These are phyloP conservation scores for Fraxinus americana DNA, from an alignment of 257 asterid genomes.

Conservation along the genomic window DNA sequence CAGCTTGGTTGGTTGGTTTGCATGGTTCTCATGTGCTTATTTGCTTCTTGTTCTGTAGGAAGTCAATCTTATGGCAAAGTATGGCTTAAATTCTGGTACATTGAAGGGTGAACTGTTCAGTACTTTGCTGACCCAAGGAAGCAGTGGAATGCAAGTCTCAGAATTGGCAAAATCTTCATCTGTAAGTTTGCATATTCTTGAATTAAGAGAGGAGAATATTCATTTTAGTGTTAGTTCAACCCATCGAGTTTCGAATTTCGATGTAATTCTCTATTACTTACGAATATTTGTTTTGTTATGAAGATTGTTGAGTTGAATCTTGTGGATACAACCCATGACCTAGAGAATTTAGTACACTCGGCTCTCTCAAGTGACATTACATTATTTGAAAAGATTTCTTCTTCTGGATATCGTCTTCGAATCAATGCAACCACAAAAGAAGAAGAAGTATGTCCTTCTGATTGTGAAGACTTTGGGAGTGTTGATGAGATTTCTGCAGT, in stretches of 20 bases:
- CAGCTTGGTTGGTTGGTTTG: neutral
- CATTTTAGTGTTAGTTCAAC: conserved; percentile 7
- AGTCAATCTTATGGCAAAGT: conserved; percentile 71
- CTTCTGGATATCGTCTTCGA: conserved; percentile 83
- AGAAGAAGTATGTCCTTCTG: conserved; percentile 58
- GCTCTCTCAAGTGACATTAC: conserved; percentile 84
- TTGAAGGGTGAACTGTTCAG: conserved; percentile 84
- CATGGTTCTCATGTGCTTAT: neutral
- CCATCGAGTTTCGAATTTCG: conserved; percentile 16
- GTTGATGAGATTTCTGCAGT: conserved; percentile 75
- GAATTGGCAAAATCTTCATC: conserved; percentile 74
- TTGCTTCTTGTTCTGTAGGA: conserved; percentile 56
- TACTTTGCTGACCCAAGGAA: conserved; percentile 69
- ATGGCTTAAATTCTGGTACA: conserved; percentile 78
- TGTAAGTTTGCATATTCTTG: conserved; percentile 52
- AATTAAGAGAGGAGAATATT: conserved; percentile 12
- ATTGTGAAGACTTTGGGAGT: conserved; percentile 68
- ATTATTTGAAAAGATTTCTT: conserved; percentile 89
- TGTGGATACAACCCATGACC: conserved; percentile 46
- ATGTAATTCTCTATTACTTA: conserved; percentile 25
- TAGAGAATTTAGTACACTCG: conserved; percentile 66
- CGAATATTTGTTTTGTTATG: conserved; percentile 32
- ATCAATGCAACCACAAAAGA: conserved; percentile 57
- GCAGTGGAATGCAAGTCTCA: conserved; percentile 71
- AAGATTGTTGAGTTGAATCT: conserved; percentile 78